A percentile compares a stretch with the other conserved stretches of the same genome.
Evolutionary conservation across 2,329 filamentous ascomycete genomes (phyloP).

Genomic region (Colletotrichum sp.): DNA sequence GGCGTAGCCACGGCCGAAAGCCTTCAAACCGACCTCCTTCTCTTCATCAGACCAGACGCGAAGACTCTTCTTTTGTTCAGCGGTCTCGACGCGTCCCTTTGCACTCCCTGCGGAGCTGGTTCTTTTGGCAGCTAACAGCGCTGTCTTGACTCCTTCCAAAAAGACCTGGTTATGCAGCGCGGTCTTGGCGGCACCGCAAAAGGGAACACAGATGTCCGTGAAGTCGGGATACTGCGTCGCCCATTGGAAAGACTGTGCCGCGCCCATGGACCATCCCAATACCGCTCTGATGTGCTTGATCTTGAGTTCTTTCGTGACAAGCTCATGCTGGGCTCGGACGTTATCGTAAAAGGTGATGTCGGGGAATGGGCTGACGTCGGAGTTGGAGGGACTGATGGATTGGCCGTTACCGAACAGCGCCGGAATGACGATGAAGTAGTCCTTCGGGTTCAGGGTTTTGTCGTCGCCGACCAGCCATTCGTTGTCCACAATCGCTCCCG

Average conservation of each 20-base stretch:
- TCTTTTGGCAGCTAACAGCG: conserved; percentile 45
- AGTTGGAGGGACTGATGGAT: conserved; percentile 58
- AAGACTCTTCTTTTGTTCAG: conserved; percentile 18
- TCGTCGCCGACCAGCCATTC: conserved; percentile 74
- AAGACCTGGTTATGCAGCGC: conserved; percentile 59
- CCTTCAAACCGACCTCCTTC: conserved; percentile 59
- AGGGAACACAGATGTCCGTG: conserved; percentile 47
- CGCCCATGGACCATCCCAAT: conserved; percentile 63
- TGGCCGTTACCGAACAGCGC: conserved; percentile 60
- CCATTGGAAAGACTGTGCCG: conserved; percentile 59
- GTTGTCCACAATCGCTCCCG: conserved; percentile 68
- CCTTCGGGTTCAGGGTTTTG: conserved; percentile 65
- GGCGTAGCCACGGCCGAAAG: conserved; percentile 77
- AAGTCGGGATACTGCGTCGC: conserved; percentile 53
- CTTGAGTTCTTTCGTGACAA: conserved; percentile 45
- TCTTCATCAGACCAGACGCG: conserved; percentile 45
- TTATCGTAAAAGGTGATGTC: conserved; percentile 53
- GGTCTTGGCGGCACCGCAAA: conserved; percentile 56
- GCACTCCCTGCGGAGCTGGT: conserved; percentile 55
- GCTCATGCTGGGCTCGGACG: conserved; percentile 51
- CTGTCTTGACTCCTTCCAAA: conserved; percentile 56
- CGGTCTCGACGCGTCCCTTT: conserved; percentile 29
- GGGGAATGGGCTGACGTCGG: conserved; percentile 44
- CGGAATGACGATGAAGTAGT: conserved; percentile 55
- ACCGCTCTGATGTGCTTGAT: conserved; percentile 49